Conservation (phyloP, 2,329 filamentous ascomycete species). For the Clonostachys rosea region DNA sequence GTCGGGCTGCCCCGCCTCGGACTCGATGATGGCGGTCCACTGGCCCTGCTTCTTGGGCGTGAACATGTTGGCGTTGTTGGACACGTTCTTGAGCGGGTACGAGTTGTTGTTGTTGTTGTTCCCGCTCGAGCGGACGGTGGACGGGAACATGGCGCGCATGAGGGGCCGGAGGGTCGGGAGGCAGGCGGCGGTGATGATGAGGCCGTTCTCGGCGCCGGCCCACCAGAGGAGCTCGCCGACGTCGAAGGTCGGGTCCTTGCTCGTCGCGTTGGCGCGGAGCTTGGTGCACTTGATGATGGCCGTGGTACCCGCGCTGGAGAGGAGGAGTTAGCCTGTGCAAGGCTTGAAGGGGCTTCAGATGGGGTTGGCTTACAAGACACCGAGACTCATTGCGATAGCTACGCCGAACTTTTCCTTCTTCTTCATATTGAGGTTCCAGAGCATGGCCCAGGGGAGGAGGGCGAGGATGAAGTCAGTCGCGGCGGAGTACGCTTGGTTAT, state of each 20-base stretch:
- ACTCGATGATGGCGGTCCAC: constrained; percentile 1
- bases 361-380: constrained; percentile 23
- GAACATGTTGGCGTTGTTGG: not conserved
- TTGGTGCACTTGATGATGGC: constrained; percentile 19
- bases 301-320: constrained; percentile 19
- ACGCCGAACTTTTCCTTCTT: constrained; percentile 32
- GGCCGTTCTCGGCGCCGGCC: constrained; percentile 9
- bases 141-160: not conserved
- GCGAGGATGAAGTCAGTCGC: constrained; percentile 32
- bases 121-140: not conserved
- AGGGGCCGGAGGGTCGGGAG: constrained; percentile 3
- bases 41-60: not conserved
- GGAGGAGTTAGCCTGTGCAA: not conserved
- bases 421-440: constrained; percentile 31
- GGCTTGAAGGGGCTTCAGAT: constrained; percentile 1
- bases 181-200: constrained; percentile 10
- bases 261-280: not conserved
- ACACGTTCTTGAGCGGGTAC: not conserved
- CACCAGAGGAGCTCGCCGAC: constrained; percentile 9
- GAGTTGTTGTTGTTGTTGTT: not conserved
- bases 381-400: constrained; percentile 34
- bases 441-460: constrained; percentile 31
- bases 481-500: constrained; percentile 17
- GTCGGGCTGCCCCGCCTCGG: not conserved
- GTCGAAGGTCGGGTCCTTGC: constrained; percentile 1